Percentiles rank a stretch among this genome's conserved stretches.
Evolutionary conservation across 2,329 filamentous ascomycete species (phyloP).

Genomic region (Stemphylium vesicarium): DNA sequence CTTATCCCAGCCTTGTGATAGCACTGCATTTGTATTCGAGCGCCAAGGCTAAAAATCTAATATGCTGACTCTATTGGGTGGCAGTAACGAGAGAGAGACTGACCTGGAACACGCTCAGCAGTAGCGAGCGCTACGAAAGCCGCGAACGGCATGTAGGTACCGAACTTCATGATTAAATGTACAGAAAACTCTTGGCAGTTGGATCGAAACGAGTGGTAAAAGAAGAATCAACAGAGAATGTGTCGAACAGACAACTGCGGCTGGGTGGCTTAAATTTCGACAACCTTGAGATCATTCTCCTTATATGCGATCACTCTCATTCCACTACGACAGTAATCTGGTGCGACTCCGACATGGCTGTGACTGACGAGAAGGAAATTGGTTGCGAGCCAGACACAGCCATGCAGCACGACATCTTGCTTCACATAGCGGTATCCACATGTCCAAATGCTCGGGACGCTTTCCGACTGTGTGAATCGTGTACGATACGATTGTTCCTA

Average conservation of each 20-base stretch:
- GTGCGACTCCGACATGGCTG: constrained; percentile 1
- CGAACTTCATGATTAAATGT: constrained; percentile 28
- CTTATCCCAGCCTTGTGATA: background rate
- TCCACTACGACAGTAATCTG: constrained; percentile 6
- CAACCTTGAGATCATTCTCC: background rate
- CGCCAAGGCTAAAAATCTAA: background rate
- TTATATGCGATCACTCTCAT: constrained; percentile 24
- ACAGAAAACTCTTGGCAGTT: background rate
- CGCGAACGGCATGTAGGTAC: constrained; percentile 17
- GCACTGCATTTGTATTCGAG: background rate
- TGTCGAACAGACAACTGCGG: constrained; percentile 16
- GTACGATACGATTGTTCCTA: background rate
- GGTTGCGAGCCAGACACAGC: constrained; percentile 19
- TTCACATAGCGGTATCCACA: constrained; percentile 13
- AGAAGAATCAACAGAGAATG: constrained; percentile 21
- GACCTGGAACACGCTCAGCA: constrained; percentile 26
- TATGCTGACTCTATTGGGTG: background rate
- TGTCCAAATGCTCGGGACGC: background rate
- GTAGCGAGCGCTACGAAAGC: constrained; percentile 13
- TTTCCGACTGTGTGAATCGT: background rate
- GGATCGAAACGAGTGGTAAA: constrained; percentile 8
- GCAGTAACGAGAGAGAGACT: background rate
- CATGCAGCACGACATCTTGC: constrained; percentile 31
- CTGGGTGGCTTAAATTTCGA: constrained; percentile 6
- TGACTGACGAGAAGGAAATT: constrained; percentile 11